Percentiles rank a stretch among this genome's conserved stretches.
Conservation (phyloP, 2,329 filamentous ascomycete genomes). For the Claviceps humidiphila region DNA sequence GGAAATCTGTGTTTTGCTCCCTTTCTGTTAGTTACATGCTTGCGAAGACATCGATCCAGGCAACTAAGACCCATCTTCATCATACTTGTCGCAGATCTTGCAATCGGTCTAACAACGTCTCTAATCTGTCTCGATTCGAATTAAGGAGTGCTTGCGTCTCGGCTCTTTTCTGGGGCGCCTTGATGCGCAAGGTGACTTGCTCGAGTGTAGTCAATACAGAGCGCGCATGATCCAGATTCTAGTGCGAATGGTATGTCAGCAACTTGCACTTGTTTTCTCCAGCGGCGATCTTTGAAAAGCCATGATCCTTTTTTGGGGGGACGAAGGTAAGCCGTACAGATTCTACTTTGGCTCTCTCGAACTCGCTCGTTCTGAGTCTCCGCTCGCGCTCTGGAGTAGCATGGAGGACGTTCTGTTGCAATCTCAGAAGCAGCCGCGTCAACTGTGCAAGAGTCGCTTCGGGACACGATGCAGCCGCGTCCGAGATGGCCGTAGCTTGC, state of each 20-base stretch:
- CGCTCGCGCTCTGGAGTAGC: constrained; percentile 45
- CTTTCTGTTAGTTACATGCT: constrained; percentile 6
- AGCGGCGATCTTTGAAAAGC: background rate
- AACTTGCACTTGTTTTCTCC: background rate
- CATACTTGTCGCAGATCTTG: constrained; percentile 52
- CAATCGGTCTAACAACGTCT: constrained; percentile 51
- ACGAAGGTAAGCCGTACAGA: constrained; percentile 26
- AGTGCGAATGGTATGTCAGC: background rate
- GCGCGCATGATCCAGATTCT: constrained; percentile 64
- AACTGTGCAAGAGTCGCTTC: constrained; percentile 35
- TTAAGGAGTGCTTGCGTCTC: constrained; percentile 51
- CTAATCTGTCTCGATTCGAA: constrained; percentile 51
- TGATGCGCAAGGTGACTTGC: constrained; percentile 49
- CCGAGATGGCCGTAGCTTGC: background rate
- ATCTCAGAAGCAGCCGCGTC: constrained; percentile 48
- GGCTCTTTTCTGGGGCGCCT: constrained; percentile 43
- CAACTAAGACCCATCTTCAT: background rate
- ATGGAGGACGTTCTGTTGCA: constrained; percentile 52
- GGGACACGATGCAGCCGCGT: constrained; percentile 8
- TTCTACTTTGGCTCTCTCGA: constrained; percentile 40
- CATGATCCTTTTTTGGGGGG: background rate
- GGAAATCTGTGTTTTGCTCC: constrained; percentile 16
- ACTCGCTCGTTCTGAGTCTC: constrained; percentile 46
- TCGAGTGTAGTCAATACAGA: constrained; percentile 57
- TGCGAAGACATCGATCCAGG: background rate